These are phyloP conservation scores for Sordariomycetes sp. DNA, from an alignment of 2,329 filamentous ascomycete species.

Conservation along the genomic window DNA sequence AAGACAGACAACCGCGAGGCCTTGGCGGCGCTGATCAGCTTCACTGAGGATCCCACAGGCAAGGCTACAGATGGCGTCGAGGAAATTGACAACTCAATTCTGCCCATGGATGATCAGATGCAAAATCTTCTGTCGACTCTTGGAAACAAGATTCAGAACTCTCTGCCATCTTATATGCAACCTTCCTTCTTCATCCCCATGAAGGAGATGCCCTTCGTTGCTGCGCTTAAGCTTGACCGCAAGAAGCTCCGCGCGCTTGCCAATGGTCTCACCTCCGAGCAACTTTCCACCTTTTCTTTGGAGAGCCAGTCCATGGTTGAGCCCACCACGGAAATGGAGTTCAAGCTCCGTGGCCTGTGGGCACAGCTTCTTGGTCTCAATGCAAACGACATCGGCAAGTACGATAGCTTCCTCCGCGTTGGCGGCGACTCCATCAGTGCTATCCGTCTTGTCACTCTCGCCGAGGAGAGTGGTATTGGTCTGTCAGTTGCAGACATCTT, in stretches of 20 bases:
- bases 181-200: constrained; percentile 6
- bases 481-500: neutral
- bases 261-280: neutral
- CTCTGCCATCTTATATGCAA: constrained; percentile 8
- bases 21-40: constrained; percentile 1
- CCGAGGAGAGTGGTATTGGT: neutral
- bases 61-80: no score
- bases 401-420: neutral
- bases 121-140: constrained; percentile 8
- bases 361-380: neutral
- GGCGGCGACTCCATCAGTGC: neutral
- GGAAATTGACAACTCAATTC: constrained; percentile 6
- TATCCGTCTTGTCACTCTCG: neutral
- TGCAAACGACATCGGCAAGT: neutral
- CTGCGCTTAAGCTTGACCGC: constrained; percentile 7
- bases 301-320: neutral
- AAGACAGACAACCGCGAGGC: neutral
- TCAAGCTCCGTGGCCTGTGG: neutral
- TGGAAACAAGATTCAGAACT: constrained; percentile 2
- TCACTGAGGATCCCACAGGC: neutral
- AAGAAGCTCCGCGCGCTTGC: constrained; percentile 3
- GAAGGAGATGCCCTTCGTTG: constrained; percentile 6
- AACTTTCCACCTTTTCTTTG: neutral
- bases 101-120: constrained; percentile 3
- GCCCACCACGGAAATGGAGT: neutral